Evolutionary conservation across 768 basidiomycete genomes (phyloP), one percentile per base, ranked within the genome.

Genomic region (Daedaleopsis sinensis): DNA sequence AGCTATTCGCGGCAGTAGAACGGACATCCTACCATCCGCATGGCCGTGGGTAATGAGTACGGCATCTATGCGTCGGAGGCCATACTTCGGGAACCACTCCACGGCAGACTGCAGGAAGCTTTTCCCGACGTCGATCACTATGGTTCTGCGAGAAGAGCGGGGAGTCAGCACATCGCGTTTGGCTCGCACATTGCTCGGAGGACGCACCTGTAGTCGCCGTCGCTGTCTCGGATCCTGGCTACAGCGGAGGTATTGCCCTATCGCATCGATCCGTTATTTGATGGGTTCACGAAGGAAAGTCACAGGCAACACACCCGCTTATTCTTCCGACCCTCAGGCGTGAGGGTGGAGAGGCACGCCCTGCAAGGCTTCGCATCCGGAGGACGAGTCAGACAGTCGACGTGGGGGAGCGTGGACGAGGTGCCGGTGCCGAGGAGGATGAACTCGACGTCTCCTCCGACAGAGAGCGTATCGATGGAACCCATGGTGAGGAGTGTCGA

Each of bases 1-100:
- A 10, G 46, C 19, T 13, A 27, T 11, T 8, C 21, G 23, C 47
- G 16, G 13, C 21, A 49, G 1, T 11, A 21, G 23, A 49, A 21
- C 19, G 19, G 47, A 49, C 19, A n/a, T 8, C 76, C 54, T 53
- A 83, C 84, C 91, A 74, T 93, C 92, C 39, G 92, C 90, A 75
- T 96, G 94, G 9, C 91, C 87, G 74, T 96, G 94, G 0, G 93
- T 95, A 44, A 96, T 84, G 16, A 97, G 77, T 11, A 96, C 80
- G 44, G 84, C 87, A 66, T 91, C 87, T 56, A 90, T 88, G 62
- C 79, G 76, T 66, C 93, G 79, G 46, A 96, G 75, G 3, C 85
- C 86, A 71, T 89, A 88, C 71, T 86, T 86, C 1, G 92, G 91
- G 68, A 87, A 86, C 79, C 80, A 81, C 67, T 84, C 80, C 37